Percentiles rank a stretch among this genome's conserved stretches.
Evolutionary conservation across 257 asterid species (phyloP).

Genomic region (Plantago major): DNA sequence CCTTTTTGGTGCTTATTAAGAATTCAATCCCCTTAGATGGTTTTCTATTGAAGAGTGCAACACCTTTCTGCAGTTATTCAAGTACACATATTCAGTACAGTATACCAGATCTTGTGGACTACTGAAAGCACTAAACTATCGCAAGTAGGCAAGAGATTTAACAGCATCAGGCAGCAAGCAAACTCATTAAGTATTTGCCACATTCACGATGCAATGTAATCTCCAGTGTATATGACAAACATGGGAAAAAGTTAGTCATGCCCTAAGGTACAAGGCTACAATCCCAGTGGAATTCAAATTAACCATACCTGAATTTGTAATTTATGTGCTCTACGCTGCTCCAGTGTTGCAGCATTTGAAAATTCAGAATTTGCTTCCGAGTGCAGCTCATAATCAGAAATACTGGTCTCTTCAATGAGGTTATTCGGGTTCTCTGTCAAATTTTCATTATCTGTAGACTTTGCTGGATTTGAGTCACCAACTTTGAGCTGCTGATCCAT

Average conservation of each 20-base stretch:
- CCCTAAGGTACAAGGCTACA: background rate
- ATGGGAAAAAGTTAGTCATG: no score
- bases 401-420: conserved; percentile 52
- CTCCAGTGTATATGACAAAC: no score
- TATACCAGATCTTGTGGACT: conserved; percentile 6
- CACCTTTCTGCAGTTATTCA: conserved; percentile 79
- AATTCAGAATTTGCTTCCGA: conserved; percentile 59
- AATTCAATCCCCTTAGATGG: conserved; percentile 96
- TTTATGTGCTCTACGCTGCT: conserved; percentile 95
- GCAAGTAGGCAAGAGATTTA: no score
- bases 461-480: conserved; percentile 55
- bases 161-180: no score
- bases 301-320: conserved; percentile 86
- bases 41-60: conserved; percentile 86
- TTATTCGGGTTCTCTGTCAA: conserved; percentile 36
- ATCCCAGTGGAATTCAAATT: conserved; percentile 16
- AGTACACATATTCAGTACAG: conserved; percentile 26
- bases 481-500: conserved; percentile 95
- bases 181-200: no score
- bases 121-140: background rate
- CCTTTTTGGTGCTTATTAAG: conserved; percentile 67
- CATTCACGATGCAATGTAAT: no score
- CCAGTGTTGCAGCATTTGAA: conserved; percentile 78
- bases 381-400: conserved; percentile 67
- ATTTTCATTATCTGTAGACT: conserved; percentile 54